These are phyloP conservation scores for Aegilops longissima DNA, from an alignment of 176 grass and related monocot species.

Conservation along the genomic window DNA sequence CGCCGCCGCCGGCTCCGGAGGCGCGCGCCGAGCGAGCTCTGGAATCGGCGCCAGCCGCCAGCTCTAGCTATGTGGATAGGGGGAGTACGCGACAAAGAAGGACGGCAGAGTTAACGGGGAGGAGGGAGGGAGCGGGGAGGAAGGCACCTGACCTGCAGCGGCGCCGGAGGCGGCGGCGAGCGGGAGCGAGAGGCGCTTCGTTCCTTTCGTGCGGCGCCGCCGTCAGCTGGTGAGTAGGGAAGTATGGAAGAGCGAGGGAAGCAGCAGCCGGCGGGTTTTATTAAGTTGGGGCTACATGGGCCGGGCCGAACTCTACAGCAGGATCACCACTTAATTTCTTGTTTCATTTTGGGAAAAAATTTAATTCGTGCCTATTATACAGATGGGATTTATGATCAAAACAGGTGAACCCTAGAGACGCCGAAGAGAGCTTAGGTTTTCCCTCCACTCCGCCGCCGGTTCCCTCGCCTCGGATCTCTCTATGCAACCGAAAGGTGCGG, in stretches of 20 bases:
- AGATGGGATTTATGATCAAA: background rate
- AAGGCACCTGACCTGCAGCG: background rate
- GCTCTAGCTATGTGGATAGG: background rate
- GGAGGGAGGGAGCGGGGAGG: background rate
- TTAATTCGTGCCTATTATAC: background rate
- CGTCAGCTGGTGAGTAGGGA: slow-evolving; percentile 14
- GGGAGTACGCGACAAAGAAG: background rate
- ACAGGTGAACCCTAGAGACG: background rate
- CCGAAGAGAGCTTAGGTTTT: background rate
- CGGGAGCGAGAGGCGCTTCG: slow-evolving; percentile 18
- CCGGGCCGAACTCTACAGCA: background rate
- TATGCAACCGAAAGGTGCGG: background rate
- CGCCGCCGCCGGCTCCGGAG: background rate
- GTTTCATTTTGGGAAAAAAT: background rate
- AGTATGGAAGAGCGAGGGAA: slow-evolving; percentile 34
- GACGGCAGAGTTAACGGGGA: background rate
- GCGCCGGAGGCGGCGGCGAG: slow-evolving; percentile 20
- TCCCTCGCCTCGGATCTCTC: background rate
- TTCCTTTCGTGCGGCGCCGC: slow-evolving; percentile 35
- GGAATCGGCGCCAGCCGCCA: background rate
- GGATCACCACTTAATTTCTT: background rate
- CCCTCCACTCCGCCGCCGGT: background rate
- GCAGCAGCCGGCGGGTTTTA: slow-evolving; percentile 21
- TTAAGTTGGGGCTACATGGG: slow-evolving; percentile 34
- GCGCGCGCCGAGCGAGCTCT: background rate